Evolutionary conservation across 2,329 filamentous ascomycete species (phyloP).

Genomic region (Chrysosporium keratinophilum): DNA sequence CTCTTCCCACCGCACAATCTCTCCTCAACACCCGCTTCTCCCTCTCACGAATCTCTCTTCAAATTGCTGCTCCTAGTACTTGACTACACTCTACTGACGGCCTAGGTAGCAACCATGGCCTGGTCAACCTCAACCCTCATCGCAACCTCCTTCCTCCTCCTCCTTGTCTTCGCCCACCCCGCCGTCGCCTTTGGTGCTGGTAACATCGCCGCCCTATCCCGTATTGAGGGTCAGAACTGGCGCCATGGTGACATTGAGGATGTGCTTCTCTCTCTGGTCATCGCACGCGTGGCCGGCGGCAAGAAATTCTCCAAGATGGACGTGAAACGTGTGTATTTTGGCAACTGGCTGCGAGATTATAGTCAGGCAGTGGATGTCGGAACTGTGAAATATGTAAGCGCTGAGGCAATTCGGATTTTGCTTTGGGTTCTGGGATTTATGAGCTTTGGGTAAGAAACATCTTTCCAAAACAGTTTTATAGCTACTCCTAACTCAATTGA

Average conservation of each 20-base stretch:
- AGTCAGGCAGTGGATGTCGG: slow-evolving; percentile 90
- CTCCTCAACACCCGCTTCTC: neutral
- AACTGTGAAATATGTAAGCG: slow-evolving; percentile 79
- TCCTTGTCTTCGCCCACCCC: slow-evolving; percentile 58
- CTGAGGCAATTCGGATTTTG: slow-evolving; percentile 80
- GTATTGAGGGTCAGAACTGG: slow-evolving; percentile 78
- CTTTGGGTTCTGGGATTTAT: slow-evolving; percentile 85
- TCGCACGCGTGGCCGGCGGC: slow-evolving; percentile 52
- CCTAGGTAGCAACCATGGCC: slow-evolving; percentile 14
- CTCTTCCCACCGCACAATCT: neutral
- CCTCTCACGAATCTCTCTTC: too few relatives aligned
- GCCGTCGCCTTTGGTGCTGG: slow-evolving; percentile 74
- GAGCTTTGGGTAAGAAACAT: slow-evolving; percentile 57
- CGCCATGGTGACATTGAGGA: slow-evolving; percentile 91
- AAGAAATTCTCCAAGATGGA: slow-evolving; percentile 85
- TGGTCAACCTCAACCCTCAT: slow-evolving; percentile 26
- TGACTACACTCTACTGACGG: neutral
- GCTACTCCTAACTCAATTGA: neutral
- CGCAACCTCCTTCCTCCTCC: slow-evolving; percentile 39
- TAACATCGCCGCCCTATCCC: slow-evolving; percentile 72
- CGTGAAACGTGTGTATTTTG: slow-evolving; percentile 86
- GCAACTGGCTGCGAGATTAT: slow-evolving; percentile 91
- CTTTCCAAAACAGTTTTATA: neutral
- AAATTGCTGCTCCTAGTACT: neutral
- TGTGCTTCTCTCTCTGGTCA: slow-evolving; percentile 62